phyloP scores from a whole-genome alignment of 768 basidiomycete species.

The Leccinum uliginosum region DNA sequence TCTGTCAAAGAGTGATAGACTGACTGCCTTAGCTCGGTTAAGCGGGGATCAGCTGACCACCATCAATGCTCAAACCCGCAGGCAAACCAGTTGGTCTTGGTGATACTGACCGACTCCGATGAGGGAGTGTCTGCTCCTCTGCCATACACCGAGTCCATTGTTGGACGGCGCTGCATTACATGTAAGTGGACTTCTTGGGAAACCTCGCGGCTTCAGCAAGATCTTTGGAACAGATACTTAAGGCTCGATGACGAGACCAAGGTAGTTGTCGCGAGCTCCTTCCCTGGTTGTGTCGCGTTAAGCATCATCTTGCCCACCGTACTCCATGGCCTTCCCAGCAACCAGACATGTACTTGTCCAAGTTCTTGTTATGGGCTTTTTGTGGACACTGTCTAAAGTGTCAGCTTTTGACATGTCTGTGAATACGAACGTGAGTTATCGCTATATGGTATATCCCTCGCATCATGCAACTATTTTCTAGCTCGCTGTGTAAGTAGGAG shows the following conservation, averaged over 20 bases:
- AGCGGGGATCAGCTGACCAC: background rate
- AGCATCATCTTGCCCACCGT: background rate
- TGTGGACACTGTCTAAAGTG: background rate
- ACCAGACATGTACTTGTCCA: background rate
- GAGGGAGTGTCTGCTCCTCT: conserved; percentile 1
- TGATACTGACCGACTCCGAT: background rate
- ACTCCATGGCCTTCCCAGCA: background rate
- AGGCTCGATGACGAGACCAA: background rate
- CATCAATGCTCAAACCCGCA: background rate
- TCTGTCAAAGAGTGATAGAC: background rate
- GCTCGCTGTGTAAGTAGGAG: conserved; percentile 16
- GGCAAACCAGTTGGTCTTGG: background rate
- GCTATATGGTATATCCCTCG: background rate
- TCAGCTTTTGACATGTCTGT: conserved; percentile 14
- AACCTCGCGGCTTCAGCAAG: background rate
- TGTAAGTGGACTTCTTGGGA: background rate
- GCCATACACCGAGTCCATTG: background rate
- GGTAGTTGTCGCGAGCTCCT: background rate
- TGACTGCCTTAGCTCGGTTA: too few species aligned
- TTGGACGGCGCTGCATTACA: background rate
- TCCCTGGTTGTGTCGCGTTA: background rate
- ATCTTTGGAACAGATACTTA: conserved; percentile 7
- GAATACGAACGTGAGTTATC: conserved; percentile 21
- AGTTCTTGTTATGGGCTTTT: background rate
- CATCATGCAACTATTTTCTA: conserved; percentile 1